Conservation (phyloP, 208 protist species). For the Trypanosoma lewisi region DNA sequence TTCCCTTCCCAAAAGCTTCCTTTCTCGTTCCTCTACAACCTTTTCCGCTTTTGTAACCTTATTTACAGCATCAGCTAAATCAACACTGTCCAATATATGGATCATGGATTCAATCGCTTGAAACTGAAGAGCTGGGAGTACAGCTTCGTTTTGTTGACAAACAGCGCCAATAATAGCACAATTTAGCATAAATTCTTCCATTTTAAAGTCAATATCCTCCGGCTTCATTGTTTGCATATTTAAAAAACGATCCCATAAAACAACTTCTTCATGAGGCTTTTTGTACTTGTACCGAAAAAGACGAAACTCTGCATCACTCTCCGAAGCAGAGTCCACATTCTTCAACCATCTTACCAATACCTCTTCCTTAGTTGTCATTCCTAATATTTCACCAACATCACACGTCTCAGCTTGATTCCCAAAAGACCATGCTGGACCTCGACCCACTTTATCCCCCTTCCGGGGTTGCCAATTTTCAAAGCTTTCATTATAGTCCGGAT, state of each 20-base stretch:
- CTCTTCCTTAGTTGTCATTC: slow-evolving; percentile 46
- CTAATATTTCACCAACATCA: slow-evolving; percentile 74
- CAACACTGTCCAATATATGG: slow-evolving; percentile 61
- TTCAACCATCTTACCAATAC: slow-evolving; percentile 69
- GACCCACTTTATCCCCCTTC: slow-evolving; percentile 65
- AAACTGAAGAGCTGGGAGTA: slow-evolving; percentile 72
- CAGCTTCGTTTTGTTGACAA: slow-evolving; percentile 68
- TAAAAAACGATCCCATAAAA: slow-evolving; percentile 54
- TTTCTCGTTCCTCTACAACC: slow-evolving; percentile 22
- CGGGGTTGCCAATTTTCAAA: slow-evolving; percentile 46
- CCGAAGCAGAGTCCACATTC: slow-evolving; percentile 40
- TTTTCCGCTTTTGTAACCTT: slow-evolving; percentile 20
- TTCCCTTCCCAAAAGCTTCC: slow-evolving; percentile 10
- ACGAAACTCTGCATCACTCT: slow-evolving; percentile 19
- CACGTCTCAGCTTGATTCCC: slow-evolving; percentile 58
- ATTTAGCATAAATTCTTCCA: slow-evolving; percentile 69
- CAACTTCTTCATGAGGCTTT: slow-evolving; percentile 59
- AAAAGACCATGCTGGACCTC: slow-evolving; percentile 69
- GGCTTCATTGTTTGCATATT: slow-evolving; percentile 40
- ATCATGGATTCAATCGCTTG: slow-evolving; percentile 69
- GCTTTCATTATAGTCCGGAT: background rate
- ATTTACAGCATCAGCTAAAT: slow-evolving; percentile 29
- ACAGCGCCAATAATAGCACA: slow-evolving; percentile 62
- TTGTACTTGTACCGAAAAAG: slow-evolving; percentile 73
- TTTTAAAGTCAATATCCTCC: slow-evolving; percentile 39